A percentile compares a stretch with the other conserved stretches of the same genome.
Conservation (phyloP, 805 yeast genomes). For the Hanseniaspora lindneri region DNA sequence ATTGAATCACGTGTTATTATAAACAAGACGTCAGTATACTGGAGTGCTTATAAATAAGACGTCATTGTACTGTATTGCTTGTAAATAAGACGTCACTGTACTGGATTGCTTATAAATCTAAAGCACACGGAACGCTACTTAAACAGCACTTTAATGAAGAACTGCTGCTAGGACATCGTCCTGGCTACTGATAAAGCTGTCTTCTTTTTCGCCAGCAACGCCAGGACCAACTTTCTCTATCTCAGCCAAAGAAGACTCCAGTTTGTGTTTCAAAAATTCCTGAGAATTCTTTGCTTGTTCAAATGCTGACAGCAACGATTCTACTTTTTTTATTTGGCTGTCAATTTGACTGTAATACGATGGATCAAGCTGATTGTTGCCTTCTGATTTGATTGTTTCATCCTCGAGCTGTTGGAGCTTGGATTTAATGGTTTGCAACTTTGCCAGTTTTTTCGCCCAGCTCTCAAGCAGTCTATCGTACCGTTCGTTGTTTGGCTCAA, state of each 20-base stretch:
- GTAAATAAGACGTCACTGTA: too few relatives aligned
- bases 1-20: too few relatives aligned
- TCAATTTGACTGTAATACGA: not conserved
- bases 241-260: not conserved
- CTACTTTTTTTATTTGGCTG: not conserved
- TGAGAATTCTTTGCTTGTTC: not conserved
- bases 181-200: not conserved
- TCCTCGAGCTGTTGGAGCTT: constrained; percentile 3
- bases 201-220: not conserved
- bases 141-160: not conserved
- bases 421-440: not conserved
- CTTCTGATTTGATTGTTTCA: not conserved
- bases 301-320: not conserved
- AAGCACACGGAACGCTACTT: too few relatives aligned
- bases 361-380: not conserved
- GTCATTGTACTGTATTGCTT: too few relatives aligned
- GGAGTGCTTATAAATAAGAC: too few relatives aligned
- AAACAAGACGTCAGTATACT: too few relatives aligned
- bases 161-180: not conserved
- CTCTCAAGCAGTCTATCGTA: not conserved
- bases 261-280: not conserved
- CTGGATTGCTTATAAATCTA: too few relatives aligned
- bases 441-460: not conserved
- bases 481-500: not conserved
- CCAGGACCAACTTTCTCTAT: too few relatives aligned